Evolutionary conservation across 2,329 filamentous ascomycete genomes (phyloP).

Genomic region (Fusarium falciforme): DNA sequence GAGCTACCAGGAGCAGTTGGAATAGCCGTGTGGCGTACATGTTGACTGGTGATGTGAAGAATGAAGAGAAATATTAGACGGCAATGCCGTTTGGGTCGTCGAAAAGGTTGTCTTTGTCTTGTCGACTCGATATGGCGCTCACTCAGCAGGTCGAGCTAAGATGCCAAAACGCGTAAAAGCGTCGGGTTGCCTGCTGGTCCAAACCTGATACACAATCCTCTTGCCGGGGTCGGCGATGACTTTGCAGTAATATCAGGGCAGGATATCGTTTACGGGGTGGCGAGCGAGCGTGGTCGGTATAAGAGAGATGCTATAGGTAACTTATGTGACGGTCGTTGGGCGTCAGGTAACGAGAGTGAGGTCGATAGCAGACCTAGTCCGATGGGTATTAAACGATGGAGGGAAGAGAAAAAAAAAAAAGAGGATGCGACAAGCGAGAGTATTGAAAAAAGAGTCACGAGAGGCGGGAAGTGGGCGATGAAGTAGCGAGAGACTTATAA

Average conservation of each 20-base stretch:
- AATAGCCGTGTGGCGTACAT: conserved; percentile 63
- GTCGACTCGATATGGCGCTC: conserved; percentile 7
- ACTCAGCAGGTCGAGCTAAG: conserved; percentile 2
- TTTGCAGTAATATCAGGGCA: conserved; percentile 7
- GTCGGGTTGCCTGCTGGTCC: conserved; percentile 2
- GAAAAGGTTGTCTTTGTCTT: neutral
- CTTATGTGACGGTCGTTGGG: conserved; percentile 8
- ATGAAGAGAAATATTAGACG: conserved; percentile 4
- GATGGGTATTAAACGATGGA: conserved; percentile 19
- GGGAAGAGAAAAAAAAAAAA: neutral
- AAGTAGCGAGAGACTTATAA: conserved; percentile 28
- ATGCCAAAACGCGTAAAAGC: conserved; percentile 11
- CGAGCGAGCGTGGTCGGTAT: conserved; percentile 12
- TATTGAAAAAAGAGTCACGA: conserved; percentile 24
- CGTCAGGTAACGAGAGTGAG: conserved; percentile 22
- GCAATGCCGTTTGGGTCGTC: neutral
- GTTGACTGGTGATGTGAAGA: conserved; percentile 9
- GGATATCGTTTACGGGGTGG: conserved; percentile 5
- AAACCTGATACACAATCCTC: conserved; percentile 10
- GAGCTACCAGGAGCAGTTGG: conserved; percentile 60
- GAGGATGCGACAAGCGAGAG: conserved; percentile 25
- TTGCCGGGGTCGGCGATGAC: neutral
- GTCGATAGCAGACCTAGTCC: conserved; percentile 16
- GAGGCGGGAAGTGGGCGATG: conserved; percentile 19
- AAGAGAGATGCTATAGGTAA: neutral